Evolutionary conservation across 257 asterid genomes (phyloP).

Genomic region (Knoxia roxburghii): DNA sequence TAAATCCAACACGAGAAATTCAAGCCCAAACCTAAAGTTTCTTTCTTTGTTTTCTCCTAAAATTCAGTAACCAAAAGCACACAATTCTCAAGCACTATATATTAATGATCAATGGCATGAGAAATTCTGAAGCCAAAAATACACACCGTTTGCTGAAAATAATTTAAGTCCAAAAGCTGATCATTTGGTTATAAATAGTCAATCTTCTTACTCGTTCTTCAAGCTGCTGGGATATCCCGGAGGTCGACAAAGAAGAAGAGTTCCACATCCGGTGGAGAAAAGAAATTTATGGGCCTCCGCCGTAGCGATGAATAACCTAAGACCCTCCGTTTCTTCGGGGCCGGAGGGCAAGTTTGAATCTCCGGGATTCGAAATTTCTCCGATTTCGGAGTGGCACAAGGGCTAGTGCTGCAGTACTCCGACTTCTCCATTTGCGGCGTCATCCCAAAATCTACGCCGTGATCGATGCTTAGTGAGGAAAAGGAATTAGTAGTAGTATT

Average conservation of each 20-base stretch:
- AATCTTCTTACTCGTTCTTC: slow-evolving; percentile 16
- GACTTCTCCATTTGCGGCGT: slow-evolving; percentile 3
- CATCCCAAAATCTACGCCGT: slow-evolving; percentile 9
- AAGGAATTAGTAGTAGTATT: neutral
- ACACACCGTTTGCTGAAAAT: neutral
- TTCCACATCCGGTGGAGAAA: slow-evolving; percentile 67
- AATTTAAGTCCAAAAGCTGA: neutral
- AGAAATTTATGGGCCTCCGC: slow-evolving; percentile 43
- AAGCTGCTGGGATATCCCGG: slow-evolving; percentile 44
- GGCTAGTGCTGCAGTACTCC: slow-evolving; percentile 14
- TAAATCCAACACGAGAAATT: neutral
- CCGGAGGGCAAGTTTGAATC: slow-evolving; percentile 68
- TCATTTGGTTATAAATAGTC: neutral
- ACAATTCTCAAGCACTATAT: slow-evolving; percentile 8
- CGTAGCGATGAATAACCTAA: slow-evolving; percentile 24
- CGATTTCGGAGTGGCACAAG: slow-evolving; percentile 61
- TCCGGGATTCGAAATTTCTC: slow-evolving; percentile 59
- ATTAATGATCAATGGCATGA: neutral
- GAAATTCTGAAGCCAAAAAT: neutral
- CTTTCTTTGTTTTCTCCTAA: slow-evolving; percentile 8
- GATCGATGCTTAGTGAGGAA: neutral
- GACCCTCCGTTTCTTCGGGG: slow-evolving; percentile 61
- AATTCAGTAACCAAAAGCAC: slow-evolving; percentile 13
- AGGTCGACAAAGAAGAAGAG: slow-evolving; percentile 56
- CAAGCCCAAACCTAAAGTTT: neutral